Conservation (phyloP, 2,329 filamentous ascomycete genomes). For the Alternaria sp. region DNA sequence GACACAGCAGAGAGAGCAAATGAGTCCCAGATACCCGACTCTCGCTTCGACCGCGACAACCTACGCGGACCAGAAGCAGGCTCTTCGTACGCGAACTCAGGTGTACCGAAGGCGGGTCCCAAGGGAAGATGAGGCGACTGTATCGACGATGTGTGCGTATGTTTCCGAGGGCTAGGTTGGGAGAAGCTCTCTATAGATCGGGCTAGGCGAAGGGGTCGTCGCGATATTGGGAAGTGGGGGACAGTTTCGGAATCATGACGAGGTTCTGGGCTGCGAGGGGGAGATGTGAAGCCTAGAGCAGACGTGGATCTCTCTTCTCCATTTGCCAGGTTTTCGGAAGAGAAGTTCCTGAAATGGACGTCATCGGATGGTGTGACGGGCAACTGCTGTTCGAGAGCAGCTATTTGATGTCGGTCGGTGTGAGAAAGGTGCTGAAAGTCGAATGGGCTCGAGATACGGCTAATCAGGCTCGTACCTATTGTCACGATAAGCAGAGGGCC, state of each 20-base stretch:
- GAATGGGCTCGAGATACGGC: conserved; percentile 65
- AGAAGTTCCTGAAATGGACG: conserved; percentile 44
- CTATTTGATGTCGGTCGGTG: conserved; percentile 62
- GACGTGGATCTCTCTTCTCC: conserved; percentile 27
- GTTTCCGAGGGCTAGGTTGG: conserved; percentile 53
- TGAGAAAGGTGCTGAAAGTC: conserved; percentile 70
- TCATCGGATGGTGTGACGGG: conserved; percentile 54
- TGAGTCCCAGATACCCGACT: conserved; percentile 44
- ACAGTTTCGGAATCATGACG: conserved; percentile 13
- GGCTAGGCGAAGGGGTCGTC: conserved; percentile 33
- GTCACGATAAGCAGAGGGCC: conserved; percentile 11
- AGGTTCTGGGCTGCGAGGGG: conserved; percentile 31
- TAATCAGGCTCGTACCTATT: conserved; percentile 35
- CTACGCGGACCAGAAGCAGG: not conserved
- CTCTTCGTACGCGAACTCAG: conserved; percentile 19
- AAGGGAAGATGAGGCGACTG: conserved; percentile 47
- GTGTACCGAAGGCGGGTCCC: conserved; percentile 25
- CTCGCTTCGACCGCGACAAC: conserved; percentile 30
- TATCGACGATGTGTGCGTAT: conserved; percentile 48
- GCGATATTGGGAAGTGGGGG: conserved; percentile 15
- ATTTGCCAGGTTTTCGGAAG: conserved; percentile 29
- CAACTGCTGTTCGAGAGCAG: conserved; percentile 57
- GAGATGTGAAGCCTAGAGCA: conserved; percentile 24
- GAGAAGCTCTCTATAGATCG: conserved; percentile 62
- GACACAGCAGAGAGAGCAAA: conserved; percentile 29